Evolutionary conservation across 179 eudicot genomes (phyloP).

Genomic region (Actinidia arguta): DNA sequence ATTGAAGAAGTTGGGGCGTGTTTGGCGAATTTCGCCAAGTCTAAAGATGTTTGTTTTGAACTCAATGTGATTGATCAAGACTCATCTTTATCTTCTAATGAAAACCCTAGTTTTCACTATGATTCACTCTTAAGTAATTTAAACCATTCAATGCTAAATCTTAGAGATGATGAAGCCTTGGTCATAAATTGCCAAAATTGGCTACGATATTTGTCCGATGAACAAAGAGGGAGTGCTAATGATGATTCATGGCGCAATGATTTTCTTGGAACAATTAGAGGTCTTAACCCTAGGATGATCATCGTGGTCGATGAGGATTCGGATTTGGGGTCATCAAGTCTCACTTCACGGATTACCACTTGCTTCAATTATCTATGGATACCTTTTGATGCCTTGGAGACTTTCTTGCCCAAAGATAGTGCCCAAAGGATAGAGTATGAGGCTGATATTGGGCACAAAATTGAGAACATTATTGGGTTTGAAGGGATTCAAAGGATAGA

Average conservation of each 20-base stretch:
- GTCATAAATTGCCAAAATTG: constrained; percentile 56
- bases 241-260: constrained; percentile 24
- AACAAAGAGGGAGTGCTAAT: constrained; percentile 1
- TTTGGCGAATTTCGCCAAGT: constrained; percentile 50
- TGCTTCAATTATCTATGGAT: constrained; percentile 59
- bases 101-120: constrained; percentile 19
- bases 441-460: constrained; percentile 55
- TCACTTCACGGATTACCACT: constrained; percentile 43
- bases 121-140: constrained; percentile 33
- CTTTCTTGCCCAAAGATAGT: constrained; percentile 59
- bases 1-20: constrained; percentile 52
- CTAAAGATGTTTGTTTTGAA: constrained; percentile 42
- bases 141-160: constrained; percentile 27
- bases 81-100: not conserved
- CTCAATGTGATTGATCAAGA: constrained; percentile 41
- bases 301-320: constrained; percentile 49
- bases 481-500: constrained; percentile 56
- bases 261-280: constrained; percentile 36
- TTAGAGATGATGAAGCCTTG: constrained; percentile 47
- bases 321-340: constrained; percentile 38
- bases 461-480: constrained; percentile 48
- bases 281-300: constrained; percentile 37
- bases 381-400: constrained; percentile 55
- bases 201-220: constrained; percentile 45
- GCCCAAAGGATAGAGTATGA: constrained; percentile 50